Conservation (phyloP, 2,329 filamentous ascomycete genomes). For the Lizonia empirigonia region DNA sequence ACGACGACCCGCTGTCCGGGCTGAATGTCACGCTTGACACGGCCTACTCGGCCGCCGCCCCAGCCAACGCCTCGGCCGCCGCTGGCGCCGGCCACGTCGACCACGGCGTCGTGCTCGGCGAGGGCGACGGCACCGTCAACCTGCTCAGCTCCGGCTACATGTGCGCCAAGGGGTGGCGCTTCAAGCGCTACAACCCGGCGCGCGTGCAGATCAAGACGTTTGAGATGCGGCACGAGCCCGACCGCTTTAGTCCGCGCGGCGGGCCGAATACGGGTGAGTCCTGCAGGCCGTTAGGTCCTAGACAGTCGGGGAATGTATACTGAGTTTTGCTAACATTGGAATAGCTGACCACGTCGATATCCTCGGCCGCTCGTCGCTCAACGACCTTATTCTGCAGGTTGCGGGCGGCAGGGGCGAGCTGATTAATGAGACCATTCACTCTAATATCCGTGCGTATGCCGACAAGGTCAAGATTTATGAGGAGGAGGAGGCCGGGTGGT, state of each 20-base stretch:
- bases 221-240: conserved; percentile 97
- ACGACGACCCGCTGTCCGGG: conserved; percentile 67
- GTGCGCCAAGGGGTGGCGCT: conserved; percentile 93
- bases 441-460: conserved; percentile 81
- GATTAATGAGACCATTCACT: conserved; percentile 78
- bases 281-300: not conserved
- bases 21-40: conserved; percentile 68
- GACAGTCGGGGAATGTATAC: not conserved
- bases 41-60: conserved; percentile 49
- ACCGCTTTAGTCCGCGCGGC: conserved; percentile 82
- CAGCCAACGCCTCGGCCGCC: conserved; percentile 3
- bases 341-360: conserved; percentile 94
- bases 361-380: conserved; percentile 82
- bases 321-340: conserved; percentile 8
- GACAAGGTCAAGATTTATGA: conserved; percentile 83
- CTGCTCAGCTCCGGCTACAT: conserved; percentile 93
- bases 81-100: conserved; percentile 58
- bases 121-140: conserved; percentile 95
- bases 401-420: conserved; percentile 82
- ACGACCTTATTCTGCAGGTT: conserved; percentile 86
- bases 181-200: conserved; percentile 91
- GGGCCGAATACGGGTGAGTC: conserved; percentile 66
- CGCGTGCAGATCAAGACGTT: conserved; percentile 80
- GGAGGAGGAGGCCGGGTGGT: conserved; percentile 27
- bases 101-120: conserved; percentile 91